phyloP scores from a whole-genome alignment of 345 rosid genomes.

The Rhizophora mangle region DNA sequence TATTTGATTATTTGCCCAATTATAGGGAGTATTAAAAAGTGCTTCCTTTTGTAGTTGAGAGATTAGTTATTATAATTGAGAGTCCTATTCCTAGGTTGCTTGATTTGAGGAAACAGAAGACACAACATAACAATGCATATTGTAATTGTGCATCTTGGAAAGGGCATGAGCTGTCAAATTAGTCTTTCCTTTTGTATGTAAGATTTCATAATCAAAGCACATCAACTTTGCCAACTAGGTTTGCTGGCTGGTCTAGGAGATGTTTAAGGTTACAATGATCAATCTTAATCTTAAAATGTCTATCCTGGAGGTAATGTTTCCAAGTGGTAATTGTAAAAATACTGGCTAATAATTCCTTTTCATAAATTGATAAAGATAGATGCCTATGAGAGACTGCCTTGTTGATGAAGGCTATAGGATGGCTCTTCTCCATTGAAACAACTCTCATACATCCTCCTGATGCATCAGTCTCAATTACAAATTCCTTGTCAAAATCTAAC shows the following conservation, averaged over 20 bases:
- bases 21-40: too few relatives aligned
- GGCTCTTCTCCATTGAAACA: background rate
- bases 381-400: background rate
- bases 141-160: accelerated
- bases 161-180: too few relatives aligned
- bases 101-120: too few relatives aligned
- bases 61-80: too few relatives aligned
- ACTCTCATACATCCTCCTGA: background rate
- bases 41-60: too few relatives aligned
- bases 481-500: background rate
- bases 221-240: background rate
- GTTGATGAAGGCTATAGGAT: background rate
- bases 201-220: background rate
- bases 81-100: too few relatives aligned
- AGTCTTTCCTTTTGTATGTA: background rate
- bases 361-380: background rate
- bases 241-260: background rate
- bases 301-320: background rate
- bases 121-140: too few relatives aligned
- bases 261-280: background rate
- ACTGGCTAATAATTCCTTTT: background rate
- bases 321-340: background rate
- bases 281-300: background rate
- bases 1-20: background rate
- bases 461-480: background rate